Evolutionary conservation across 2,329 filamentous ascomycete species (phyloP).

Genomic region (Davidsoniella virescens): DNA sequence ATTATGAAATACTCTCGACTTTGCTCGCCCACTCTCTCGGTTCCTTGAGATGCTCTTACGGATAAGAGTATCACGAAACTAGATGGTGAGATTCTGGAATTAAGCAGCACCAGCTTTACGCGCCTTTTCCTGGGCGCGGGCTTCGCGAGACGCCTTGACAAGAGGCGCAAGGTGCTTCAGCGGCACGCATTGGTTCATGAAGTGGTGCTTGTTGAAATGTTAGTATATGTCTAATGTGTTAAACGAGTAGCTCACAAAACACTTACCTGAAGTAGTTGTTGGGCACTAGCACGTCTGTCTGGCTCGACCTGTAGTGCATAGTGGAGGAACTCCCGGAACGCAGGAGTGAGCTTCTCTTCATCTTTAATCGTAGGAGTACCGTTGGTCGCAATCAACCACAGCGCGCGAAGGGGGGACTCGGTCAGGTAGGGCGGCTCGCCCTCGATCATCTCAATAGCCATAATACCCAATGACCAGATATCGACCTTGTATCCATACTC

Average conservation of each 20-base stretch:
- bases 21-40: too few relatives aligned
- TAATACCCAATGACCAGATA: conserved; percentile 96
- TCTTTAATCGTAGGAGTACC: conserved; percentile 93
- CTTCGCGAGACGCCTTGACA: conserved; percentile 70
- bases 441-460: conserved; percentile 99
- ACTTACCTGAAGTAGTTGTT: conserved; percentile 79
- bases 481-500: conserved; percentile 98
- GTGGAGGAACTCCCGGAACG: conserved; percentile 82
- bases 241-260: conserved; percentile 18
- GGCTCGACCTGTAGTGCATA: conserved; percentile 94
- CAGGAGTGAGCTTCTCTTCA: conserved; percentile 60
- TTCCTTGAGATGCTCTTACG: too few relatives aligned
- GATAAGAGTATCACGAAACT: too few relatives aligned
- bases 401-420: conserved; percentile 77
- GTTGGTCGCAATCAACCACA: conserved; percentile 94
- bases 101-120: conserved; percentile 33
- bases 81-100: not conserved
- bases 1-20: too few relatives aligned
- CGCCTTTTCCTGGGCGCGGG: conserved; percentile 70
- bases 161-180: conserved; percentile 67
- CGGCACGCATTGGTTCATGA: conserved; percentile 63
- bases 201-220: conserved; percentile 46
- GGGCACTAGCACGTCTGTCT: conserved; percentile 87
- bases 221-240: not conserved
- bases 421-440: conserved; percentile 94